Evolutionary conservation across 176 grass and related monocot species (phyloP).

Genomic region (Canna indica): DNA sequence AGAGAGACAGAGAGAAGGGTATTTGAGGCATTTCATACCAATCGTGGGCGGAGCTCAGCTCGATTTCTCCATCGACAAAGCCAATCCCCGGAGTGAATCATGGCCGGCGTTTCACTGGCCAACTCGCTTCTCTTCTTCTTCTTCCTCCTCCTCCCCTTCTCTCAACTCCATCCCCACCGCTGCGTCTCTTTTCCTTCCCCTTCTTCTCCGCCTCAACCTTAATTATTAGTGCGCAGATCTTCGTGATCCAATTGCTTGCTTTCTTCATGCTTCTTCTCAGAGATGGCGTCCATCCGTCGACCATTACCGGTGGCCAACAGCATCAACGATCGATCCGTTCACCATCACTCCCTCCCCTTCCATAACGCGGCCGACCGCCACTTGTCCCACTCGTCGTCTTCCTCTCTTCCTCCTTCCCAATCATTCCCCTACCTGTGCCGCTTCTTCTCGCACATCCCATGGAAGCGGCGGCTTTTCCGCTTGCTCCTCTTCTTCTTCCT

Average conservation of each 20-base stretch:
- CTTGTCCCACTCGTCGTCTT: conserved; percentile 27
- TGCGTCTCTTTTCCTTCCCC: background rate
- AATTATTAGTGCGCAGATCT: background rate
- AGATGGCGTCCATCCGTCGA: conserved; percentile 57
- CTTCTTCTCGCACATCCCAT: background rate
- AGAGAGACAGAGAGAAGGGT: too few species aligned
- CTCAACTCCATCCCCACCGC: too few species aligned
- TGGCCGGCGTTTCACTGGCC: too few species aligned
- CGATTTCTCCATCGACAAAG: too few species aligned
- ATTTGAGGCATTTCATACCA: too few species aligned
- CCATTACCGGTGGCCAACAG: conserved; percentile 49
- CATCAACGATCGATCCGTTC: background rate
- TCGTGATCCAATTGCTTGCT: background rate
- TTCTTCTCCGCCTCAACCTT: background rate
- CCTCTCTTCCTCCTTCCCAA: background rate
- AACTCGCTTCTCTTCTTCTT: too few species aligned
- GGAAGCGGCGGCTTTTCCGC: conserved; percentile 21
- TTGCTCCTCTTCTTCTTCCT: conserved; percentile 71
- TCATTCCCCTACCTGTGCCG: background rate
- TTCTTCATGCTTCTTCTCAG: background rate
- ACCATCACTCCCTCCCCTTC: conserved; percentile 11
- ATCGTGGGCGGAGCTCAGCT: too few species aligned
- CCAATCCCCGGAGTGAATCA: too few species aligned
- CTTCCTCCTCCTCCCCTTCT: too few species aligned
- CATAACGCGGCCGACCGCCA: conserved; percentile 19